Conservation (phyloP, 2,329 filamentous ascomycete genomes). For the Akanthomyces lecanii region DNA sequence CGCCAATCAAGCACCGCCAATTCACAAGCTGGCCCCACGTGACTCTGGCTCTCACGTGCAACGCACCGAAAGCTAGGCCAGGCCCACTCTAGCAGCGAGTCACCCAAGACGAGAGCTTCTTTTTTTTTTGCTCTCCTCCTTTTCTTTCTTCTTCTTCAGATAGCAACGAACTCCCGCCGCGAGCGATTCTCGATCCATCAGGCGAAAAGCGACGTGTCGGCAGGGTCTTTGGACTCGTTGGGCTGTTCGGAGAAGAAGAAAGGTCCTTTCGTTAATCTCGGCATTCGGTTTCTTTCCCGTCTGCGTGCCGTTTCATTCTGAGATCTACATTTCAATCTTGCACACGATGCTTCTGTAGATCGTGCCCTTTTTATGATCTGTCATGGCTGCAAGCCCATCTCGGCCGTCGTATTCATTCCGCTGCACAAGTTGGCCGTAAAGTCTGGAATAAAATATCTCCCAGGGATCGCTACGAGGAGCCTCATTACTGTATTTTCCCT, state of each 20-base stretch:
- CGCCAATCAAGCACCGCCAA: conserved; percentile 36
- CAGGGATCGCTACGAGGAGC: too few relatives aligned
- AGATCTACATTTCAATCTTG: conserved; percentile 48
- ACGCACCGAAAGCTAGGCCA: not conserved
- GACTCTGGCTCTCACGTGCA: conserved; percentile 10
- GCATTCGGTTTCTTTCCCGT: conserved; percentile 41
- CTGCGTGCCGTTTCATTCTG: conserved; percentile 54
- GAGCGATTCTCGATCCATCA: conserved; percentile 23
- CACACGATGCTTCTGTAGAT: not conserved
- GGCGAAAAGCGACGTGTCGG: conserved; percentile 29
- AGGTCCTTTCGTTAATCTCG: conserved; percentile 57
- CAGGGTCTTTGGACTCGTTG: conserved; percentile 34
- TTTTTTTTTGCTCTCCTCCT: conserved; percentile 21
- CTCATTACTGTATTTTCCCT: too few relatives aligned
- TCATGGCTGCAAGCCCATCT: too few relatives aligned
- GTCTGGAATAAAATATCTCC: too few relatives aligned
- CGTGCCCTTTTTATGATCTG: too few relatives aligned
- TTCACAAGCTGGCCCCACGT: conserved; percentile 37
- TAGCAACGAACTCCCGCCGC: conserved; percentile 47
- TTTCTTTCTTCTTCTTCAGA: conserved; percentile 41
- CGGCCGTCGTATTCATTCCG: too few relatives aligned
- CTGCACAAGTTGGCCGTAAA: too few relatives aligned
- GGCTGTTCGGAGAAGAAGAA: conserved; percentile 43
- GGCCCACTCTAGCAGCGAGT: not conserved
- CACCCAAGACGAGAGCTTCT: not conserved